Evolutionary conservation across 2,329 filamentous ascomycete species (phyloP).

Genomic region (Ophiostoma pallidulum): DNA sequence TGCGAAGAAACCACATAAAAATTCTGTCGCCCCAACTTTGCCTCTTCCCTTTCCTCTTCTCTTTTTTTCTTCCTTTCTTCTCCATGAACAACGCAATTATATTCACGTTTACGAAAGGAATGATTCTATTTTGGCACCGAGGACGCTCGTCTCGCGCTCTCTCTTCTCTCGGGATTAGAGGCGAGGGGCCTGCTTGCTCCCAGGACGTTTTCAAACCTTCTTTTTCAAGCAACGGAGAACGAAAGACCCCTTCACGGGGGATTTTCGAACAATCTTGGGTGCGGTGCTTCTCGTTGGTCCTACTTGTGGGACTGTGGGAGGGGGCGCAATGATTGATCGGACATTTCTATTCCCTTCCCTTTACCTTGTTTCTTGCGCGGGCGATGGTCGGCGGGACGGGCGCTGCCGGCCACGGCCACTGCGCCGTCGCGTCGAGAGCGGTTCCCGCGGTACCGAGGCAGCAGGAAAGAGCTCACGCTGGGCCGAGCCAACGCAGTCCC

Average conservation of each 20-base stretch:
- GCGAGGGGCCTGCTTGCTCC: slow-evolving; percentile 23
- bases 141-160: slow-evolving; percentile 20
- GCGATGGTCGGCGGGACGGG: too few relatives aligned
- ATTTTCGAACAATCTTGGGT: slow-evolving; percentile 40
- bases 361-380: not conserved
- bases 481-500: too few relatives aligned
- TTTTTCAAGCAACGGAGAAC: slow-evolving; percentile 39
- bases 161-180: too few relatives aligned
- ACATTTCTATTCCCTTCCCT: slow-evolving; percentile 28
- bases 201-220: slow-evolving; percentile 34
- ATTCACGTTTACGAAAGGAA: slow-evolving; percentile 36
- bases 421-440: too few relatives aligned
- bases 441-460: too few relatives aligned
- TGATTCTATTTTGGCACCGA: slow-evolving; percentile 31
- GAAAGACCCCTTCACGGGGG: slow-evolving; percentile 17
- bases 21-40: slow-evolving; percentile 4
- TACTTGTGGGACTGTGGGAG: slow-evolving; percentile 26
- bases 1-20: slow-evolving; percentile 6
- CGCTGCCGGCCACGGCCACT: too few relatives aligned
- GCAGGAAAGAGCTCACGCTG: too few relatives aligned
- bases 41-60: slow-evolving; percentile 12
- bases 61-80: slow-evolving; percentile 24
- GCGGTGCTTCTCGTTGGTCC: slow-evolving; percentile 34
- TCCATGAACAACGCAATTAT: slow-evolving; percentile 39
- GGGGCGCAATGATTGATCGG: slow-evolving; percentile 44